Evolutionary conservation across 257 asterid genomes (phyloP).

Genomic region (Sherardia arvensis): DNA sequence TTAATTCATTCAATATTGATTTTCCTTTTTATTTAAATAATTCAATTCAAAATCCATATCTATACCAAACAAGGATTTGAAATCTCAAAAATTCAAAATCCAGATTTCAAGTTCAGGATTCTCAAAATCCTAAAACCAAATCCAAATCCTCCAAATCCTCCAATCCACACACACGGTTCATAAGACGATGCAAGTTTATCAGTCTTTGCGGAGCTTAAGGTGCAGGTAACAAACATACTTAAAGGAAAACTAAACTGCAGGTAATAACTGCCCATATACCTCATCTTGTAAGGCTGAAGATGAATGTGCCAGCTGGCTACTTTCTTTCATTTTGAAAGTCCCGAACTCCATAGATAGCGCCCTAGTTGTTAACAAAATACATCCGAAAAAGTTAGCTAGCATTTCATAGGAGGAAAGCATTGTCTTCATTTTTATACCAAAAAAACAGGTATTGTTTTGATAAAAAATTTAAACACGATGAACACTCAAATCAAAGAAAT

Average conservation of each 20-base stretch:
- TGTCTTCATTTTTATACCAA: background rate
- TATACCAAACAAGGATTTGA: no score
- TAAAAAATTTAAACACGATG: background rate
- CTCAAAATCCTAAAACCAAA: no score
- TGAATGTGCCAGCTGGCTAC: constrained; percentile 39
- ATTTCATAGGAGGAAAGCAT: background rate
- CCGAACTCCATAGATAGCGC: constrained; percentile 76
- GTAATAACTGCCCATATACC: constrained; percentile 32
- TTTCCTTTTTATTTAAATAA: no score
- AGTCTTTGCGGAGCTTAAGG: background rate
- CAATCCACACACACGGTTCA: no score
- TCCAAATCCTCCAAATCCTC: no score
- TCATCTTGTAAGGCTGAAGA: constrained; percentile 96
- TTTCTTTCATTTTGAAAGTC: constrained; percentile 71
- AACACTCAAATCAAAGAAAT: background rate
- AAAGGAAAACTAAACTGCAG: background rate
- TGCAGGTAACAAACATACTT: background rate
- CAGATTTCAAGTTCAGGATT: no score
- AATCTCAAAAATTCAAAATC: no score
- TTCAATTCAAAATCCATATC: no score
- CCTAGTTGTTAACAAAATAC: constrained; percentile 29
- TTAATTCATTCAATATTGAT: no score
- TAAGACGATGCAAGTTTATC: background rate
- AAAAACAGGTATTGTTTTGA: background rate
- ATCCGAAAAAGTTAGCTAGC: background rate